phyloP scores from a whole-genome alignment of 1,284 basidiomycete species.

The Trichosporon ovoides region DNA sequence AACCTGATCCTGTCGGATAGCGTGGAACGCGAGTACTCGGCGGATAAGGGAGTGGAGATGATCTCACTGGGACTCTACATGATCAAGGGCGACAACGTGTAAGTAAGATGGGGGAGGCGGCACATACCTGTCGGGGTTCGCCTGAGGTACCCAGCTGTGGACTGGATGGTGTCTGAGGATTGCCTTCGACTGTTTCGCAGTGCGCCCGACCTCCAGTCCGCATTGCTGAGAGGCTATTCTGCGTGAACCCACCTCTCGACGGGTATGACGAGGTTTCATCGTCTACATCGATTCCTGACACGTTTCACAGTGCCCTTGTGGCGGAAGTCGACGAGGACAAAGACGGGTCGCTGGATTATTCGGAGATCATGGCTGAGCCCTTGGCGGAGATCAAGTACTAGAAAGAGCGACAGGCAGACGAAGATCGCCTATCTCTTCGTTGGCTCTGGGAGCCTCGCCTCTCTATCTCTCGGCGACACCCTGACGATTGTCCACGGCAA shows the following conservation, averaged over 20 bases:
- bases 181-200: too few species aligned
- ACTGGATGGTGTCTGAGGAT: too few species aligned
- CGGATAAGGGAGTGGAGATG: constrained; percentile 89
- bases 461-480: background rate
- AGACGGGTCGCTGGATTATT: constrained; percentile 73
- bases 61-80: constrained; percentile 93
- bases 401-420: too few species aligned
- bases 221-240: too few species aligned
- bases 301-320: constrained; percentile 67
- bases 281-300: background rate
- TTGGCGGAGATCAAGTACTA: constrained; percentile 40
- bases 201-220: too few species aligned
- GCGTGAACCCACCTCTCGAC: too few species aligned
- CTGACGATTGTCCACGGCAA: constrained; percentile 20
- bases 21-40: constrained; percentile 81
- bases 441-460: too few species aligned
- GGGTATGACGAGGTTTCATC: too few species aligned
- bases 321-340: constrained; percentile 83
- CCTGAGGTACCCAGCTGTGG: too few species aligned
- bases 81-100: constrained; percentile 98
- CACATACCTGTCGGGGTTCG: background rate
- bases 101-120: constrained; percentile 21
- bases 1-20: constrained; percentile 88
- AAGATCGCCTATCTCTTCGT: too few species aligned
- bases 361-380: constrained; percentile 79